These are phyloP conservation scores for Agrocybe praecox DNA, from an alignment of 768 basidiomycete species.

Conservation along the genomic window DNA sequence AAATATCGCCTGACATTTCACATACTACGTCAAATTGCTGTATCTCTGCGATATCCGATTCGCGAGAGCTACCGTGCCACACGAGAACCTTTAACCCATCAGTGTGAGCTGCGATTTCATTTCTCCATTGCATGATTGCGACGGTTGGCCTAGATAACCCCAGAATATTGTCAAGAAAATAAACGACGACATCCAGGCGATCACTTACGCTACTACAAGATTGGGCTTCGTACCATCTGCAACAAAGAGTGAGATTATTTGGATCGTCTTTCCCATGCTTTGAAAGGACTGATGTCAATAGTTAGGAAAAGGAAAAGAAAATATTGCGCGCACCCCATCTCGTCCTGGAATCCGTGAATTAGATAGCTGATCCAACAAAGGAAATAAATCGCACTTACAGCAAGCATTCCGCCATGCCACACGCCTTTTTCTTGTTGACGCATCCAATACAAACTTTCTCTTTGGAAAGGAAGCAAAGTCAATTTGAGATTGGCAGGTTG, in stretches of 20 bases:
- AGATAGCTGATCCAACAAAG: not conserved
- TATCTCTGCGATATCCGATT: slow-evolving; percentile 66
- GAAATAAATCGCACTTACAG: slow-evolving; percentile 49
- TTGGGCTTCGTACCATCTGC: slow-evolving; percentile 81
- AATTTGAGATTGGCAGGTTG: slow-evolving; percentile 87
- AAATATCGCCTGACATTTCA: not conserved
- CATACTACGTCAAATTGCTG: slow-evolving; percentile 87
- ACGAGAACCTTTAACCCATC: slow-evolving; percentile 82
- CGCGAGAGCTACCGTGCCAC: slow-evolving; percentile 88
- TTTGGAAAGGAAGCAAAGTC: slow-evolving; percentile 90
- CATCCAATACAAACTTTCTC: slow-evolving; percentile 97
- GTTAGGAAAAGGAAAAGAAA: not conserved
- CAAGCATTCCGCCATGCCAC: slow-evolving; percentile 93
- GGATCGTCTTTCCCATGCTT: slow-evolving; percentile 97
- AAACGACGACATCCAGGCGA: not conserved
- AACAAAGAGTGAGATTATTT: slow-evolving; percentile 89
- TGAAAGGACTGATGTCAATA: slow-evolving; percentile 9
- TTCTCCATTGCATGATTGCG: slow-evolving; percentile 83
- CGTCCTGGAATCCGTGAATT: slow-evolving; percentile 53
- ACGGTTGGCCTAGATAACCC: slow-evolving; percentile 41
- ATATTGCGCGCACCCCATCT: slow-evolving; percentile 75
- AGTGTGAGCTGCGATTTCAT: slow-evolving; percentile 89
- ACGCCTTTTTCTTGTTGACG: slow-evolving; percentile 83
- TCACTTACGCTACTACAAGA: slow-evolving; percentile 88
- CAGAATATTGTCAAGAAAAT: slow-evolving; percentile 31